Evolutionary conservation across 176 grass and related monocot genomes (phyloP), one percentile per base, ranked within the genome.

Genomic region (Phragmites australis): DNA sequence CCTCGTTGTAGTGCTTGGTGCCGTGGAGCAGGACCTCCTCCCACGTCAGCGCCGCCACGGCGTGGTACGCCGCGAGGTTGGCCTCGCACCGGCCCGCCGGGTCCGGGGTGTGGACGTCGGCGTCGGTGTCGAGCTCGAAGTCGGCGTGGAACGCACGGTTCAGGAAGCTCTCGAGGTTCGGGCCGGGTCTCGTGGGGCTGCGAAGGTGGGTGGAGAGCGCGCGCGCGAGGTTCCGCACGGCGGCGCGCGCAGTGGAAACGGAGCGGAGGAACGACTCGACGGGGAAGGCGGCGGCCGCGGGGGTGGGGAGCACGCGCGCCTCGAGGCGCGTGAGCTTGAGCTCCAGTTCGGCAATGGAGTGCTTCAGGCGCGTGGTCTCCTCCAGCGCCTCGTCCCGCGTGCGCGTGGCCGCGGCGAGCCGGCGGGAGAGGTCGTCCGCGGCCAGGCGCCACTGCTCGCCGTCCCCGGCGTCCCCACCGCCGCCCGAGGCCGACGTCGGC

Each of bases 1-100:
- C 92, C 29, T 94, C 83, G 69, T 92, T 97, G 85, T 90, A 94
- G 88, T 94, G 92, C 72, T 88, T 90, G 23, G 95, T 94, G 40
- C 95, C 95, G 71, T 87, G 91, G 6, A 88, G 53, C 12, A 97
- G 76, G 5, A 97, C 95, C 63, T 94, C 95, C 27, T 93, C 92
- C 95, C 95, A 97, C 14, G 92, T 86, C 26, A 97, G 86, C 40
- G 47, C 80, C 11, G 64, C 65, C 34, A 93, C 70, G 56, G 85
- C 88, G 73, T 87, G 72, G 85, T 91, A 87, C 41, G 87, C 88
- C 10, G 88, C 82, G 56, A 80, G 74, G 78, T 90, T 97, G 72
- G 87, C 65, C 74, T 92, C 74, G 72, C 95, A 97, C 1, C 88
- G 90, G 23, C 83, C 88, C 5, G 69, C 68, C 0, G 92, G 95